Evolutionary conservation across 208 protist genomes (phyloP).

Genomic region (Naegleria gruberi): DNA sequence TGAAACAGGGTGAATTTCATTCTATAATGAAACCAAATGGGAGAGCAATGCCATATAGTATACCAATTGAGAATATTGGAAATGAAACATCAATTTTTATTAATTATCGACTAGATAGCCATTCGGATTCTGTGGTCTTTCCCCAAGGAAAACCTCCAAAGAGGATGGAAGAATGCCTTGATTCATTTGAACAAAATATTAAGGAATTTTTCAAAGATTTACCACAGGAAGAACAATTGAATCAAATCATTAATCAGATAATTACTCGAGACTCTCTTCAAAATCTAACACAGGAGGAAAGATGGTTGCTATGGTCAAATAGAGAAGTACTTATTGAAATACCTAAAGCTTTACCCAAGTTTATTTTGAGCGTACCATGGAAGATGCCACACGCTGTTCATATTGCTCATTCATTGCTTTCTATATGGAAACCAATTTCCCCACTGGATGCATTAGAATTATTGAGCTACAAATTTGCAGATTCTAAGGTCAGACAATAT

Average conservation of each 20-base stretch:
- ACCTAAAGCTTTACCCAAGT: background rate
- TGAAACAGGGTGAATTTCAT: constrained; percentile 30
- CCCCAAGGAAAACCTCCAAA: constrained; percentile 23
- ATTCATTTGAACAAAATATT: constrained; percentile 42
- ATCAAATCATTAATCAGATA: background rate
- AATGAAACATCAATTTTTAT: constrained; percentile 47
- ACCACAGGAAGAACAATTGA: background rate
- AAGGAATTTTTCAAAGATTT: constrained; percentile 40
- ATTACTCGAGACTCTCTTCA: background rate
- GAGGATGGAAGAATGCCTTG: constrained; percentile 32
- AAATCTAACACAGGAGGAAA: background rate
- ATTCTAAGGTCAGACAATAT: background rate
- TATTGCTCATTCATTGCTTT: background rate
- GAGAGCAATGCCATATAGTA: constrained; percentile 39
- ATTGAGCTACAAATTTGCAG: background rate
- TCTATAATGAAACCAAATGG: constrained; percentile 14
- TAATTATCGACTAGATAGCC: constrained; percentile 51
- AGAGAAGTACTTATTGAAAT: background rate
- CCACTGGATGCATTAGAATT: background rate
- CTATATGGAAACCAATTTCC: background rate
- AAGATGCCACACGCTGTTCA: background rate
- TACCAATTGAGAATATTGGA: background rate
- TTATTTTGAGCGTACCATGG: background rate
- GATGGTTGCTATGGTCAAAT: background rate
- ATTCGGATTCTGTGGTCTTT: constrained; percentile 32